Evolutionary conservation across 2,329 filamentous ascomycete species (phyloP).

Genomic region (Talaromyces funiculosus): DNA sequence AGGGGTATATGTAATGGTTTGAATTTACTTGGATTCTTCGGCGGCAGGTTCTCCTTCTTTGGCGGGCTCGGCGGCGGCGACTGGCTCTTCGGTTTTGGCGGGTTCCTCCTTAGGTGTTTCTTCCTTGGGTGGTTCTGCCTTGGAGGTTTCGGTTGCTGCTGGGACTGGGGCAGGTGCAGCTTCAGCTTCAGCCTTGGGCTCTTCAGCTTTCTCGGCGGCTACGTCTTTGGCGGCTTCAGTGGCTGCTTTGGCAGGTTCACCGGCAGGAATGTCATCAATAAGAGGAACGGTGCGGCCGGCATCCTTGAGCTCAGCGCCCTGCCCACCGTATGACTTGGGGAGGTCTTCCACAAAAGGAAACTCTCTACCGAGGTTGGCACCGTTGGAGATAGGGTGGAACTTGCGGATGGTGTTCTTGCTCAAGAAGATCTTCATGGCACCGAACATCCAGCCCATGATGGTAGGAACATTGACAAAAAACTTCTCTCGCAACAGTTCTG

Average conservation of each 20-base stretch:
- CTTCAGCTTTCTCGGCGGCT: conserved; percentile 12
- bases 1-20: not conserved
- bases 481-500: conserved; percentile 82
- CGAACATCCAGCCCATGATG: conserved; percentile 84
- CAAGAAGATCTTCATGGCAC: conserved; percentile 68
- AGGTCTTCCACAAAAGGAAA: conserved; percentile 58
- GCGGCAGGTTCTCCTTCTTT: conserved; percentile 6
- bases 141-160: conserved; percentile 11
- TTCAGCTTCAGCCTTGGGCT: conserved; percentile 6
- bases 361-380: conserved; percentile 61
- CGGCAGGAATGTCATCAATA: conserved; percentile 20
- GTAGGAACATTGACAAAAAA: conserved; percentile 93
- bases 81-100: conserved; percentile 7
- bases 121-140: too few species aligned
- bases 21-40: conserved; percentile 13
- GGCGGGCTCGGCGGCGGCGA: not conserved
- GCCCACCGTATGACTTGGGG: conserved; percentile 74
- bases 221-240: conserved; percentile 10
- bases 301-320: conserved; percentile 49
- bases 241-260: conserved; percentile 9
- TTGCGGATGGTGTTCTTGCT: conserved; percentile 70
- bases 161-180: not conserved
- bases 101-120: conserved; percentile 14
- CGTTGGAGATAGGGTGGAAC: conserved; percentile 72
- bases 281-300: conserved; percentile 28